Conservation (phyloP, 768 basidiomycete species). For the Xerocomellus amylosporus region DNA sequence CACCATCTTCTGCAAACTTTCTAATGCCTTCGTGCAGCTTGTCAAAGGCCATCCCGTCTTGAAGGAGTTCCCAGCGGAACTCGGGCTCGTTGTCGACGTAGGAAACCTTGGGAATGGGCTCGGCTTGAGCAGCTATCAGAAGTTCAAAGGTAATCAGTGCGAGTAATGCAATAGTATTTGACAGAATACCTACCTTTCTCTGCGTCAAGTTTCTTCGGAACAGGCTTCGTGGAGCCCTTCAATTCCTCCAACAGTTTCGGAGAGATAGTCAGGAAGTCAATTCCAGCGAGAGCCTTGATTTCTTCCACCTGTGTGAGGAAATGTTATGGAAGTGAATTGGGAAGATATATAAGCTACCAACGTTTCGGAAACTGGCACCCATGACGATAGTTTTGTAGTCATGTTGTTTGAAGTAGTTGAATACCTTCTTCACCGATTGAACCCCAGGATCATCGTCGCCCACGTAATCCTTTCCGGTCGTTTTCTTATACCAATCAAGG, state of each 20-base stretch:
- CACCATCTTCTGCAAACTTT: slow-evolving; percentile 94
- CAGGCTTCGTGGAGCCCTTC: slow-evolving; percentile 63
- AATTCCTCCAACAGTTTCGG: slow-evolving; percentile 87
- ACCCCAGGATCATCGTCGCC: slow-evolving; percentile 95
- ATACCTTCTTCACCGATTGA: slow-evolving; percentile 90
- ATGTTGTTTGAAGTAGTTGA: slow-evolving; percentile 98
- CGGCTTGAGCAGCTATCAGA: slow-evolving; percentile 49
- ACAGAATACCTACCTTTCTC: slow-evolving; percentile 43
- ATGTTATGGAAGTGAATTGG: background rate
- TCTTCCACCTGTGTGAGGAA: slow-evolving; percentile 61
- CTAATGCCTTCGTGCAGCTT: slow-evolving; percentile 96
- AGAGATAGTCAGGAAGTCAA: slow-evolving; percentile 94
- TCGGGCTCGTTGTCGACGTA: slow-evolving; percentile 88
- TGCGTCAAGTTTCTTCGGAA: slow-evolving; percentile 82
- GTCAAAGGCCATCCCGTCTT: slow-evolving; percentile 93
- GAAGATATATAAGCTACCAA: slow-evolving; percentile 35
- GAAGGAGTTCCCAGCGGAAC: slow-evolving; percentile 88
- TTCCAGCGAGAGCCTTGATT: slow-evolving; percentile 90
- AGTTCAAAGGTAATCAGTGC: background rate
- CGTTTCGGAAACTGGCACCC: slow-evolving; percentile 98
- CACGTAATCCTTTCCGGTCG: slow-evolving; percentile 77
- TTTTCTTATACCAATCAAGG: slow-evolving; percentile 97
- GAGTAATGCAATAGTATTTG: background rate
- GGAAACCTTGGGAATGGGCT: slow-evolving; percentile 72
- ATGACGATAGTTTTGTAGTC: slow-evolving; percentile 97